Base-by-base conservation (phyloP, 768 basidiomycete species). In the Russula dissimulans region DNA sequence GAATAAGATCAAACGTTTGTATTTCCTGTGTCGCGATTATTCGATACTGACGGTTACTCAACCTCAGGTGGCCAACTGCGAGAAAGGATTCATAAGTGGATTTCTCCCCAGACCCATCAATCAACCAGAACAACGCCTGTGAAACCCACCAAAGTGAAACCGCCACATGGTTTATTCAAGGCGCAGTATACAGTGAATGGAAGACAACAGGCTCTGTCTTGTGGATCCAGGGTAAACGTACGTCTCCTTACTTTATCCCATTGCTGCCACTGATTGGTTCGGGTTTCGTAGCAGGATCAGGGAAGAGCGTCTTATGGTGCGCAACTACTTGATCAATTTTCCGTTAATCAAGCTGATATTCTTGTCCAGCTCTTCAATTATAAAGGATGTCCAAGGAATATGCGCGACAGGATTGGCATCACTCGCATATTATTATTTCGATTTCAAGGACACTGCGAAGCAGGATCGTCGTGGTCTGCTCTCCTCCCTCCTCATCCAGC, bases 191-290 rank as follows among this genome's bases (percentile, higher is more conserved):
- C 11, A n/a, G 38, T 10, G 50, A 58, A 10, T 58, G 48, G 49
- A 51, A 36, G n/a, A 18, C 4, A 5, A 44, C 17, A 1, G 48
- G 56, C 11, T 50, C 31, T 1, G 10, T 57, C 4, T 42, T 57
- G 5, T 51, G 57, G 57, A 44, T 12, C 9, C 43, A 58, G 9
- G 57, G 57, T 15, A 58, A 58, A 29, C 57, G 57, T 58, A 45
- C 9, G 41, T 18, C 17, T 29, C 17, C 15, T 5, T 1, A 22
- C 0, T 2, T 34, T 26, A 8, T 8, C 29, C 1, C 18, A 22
- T 3, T 10, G 9, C 4, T 41, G 18, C 5, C 6, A 8, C 34
- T 51, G 34, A 36, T 51, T 39, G 31, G 18, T n/a, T 57, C 38
- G 4, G 29, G 17, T 17, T 26, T 43, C 3, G 15, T 36, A 58